Evolutionary conservation across 805 yeast genomes (phyloP), one percentile per base, ranked within the genome.

Genomic region (Scheffersomyces lignosus): DNA sequence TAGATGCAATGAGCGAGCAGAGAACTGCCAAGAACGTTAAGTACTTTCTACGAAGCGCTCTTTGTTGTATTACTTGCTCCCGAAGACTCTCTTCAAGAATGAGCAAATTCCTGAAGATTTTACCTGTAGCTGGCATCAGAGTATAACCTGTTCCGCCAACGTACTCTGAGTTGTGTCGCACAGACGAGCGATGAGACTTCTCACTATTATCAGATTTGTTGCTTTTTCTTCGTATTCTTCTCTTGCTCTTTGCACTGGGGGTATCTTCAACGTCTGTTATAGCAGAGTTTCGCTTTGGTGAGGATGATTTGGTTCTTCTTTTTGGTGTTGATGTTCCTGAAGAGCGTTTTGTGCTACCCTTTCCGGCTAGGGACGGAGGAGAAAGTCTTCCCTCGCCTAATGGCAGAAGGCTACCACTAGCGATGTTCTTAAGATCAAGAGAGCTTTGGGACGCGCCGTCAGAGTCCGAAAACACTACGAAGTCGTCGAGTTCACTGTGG

Each of bases 21-120:
- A 70, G 47, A 3, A 60, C 48, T 7, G 68, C 62, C 43, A 70
- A 47, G 51, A 84, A 84, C 9, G 78, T 60, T 36, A 78, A 59
- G 53, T 83, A 81, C 46, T 80, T 80, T 29, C 80, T 62, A 45
- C 95, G 71, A 40, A 88, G 64, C 5, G 75, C 65, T 36, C 79
- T 75, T 55, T 88, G 90, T 36, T 80, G 82, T n/a, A 73, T 66
- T 32, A 83, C 85, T 62, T 91, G 98, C 42, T 77, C 81, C 27
- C 97, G 73, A 34, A 93, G 67, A 37, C 87, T 81, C 54, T 90
- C 96, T 59, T 91, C 99, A 36, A 90, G 60, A 12, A 91, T 83
- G 32, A 91, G 66, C 47, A 93, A 62, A 56, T 91, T 89, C 31
- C 95, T 75, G 58, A 83, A 87, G 12, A 88, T 80, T 66, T 83